Evolutionary conservation across 2,329 filamentous ascomycete genomes (phyloP).

Genomic region (Magnaporthiopsis incrustans): DNA sequence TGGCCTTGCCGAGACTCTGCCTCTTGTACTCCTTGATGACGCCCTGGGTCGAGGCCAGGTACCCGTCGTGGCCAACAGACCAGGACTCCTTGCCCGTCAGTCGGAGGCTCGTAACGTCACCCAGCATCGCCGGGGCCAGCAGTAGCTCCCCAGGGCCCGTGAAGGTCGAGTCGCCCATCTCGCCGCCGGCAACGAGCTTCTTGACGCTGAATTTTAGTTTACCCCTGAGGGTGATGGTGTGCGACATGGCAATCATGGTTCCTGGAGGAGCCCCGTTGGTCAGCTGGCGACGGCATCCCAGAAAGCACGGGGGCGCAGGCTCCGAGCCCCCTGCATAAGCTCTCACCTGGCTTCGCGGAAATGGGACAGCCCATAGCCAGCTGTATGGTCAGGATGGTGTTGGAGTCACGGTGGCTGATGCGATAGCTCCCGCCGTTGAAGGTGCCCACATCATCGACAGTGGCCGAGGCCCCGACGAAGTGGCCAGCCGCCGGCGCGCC

Average conservation of each 20-base stretch:
- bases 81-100: conserved; percentile 66
- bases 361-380: conserved; percentile 84
- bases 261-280: conserved; percentile 38
- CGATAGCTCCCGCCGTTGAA: conserved; percentile 96
- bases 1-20: conserved; percentile 78
- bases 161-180: conserved; percentile 70
- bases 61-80: conserved; percentile 81
- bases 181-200: conserved; percentile 77
- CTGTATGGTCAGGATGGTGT: conserved; percentile 83
- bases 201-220: conserved; percentile 80
- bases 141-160: conserved; percentile 88
- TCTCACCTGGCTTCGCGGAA: conserved; percentile 62
- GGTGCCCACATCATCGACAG: conserved; percentile 80
- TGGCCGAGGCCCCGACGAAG: conserved; percentile 56
- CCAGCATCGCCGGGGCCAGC: conserved; percentile 69
- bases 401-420: conserved; percentile 85
- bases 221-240: conserved; percentile 76
- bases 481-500: conserved; percentile 39
- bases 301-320: background rate
- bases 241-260: conserved; percentile 91
- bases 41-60: conserved; percentile 78
- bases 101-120: conserved; percentile 76
- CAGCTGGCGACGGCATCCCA: background rate
- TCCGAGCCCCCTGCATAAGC: conserved; percentile 1
- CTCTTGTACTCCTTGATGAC: conserved; percentile 80